Percentiles rank a stretch among this genome's conserved stretches.
phyloP scores from a whole-genome alignment of 164 flowering plant species.

The Magnolia changhungtana region DNA sequence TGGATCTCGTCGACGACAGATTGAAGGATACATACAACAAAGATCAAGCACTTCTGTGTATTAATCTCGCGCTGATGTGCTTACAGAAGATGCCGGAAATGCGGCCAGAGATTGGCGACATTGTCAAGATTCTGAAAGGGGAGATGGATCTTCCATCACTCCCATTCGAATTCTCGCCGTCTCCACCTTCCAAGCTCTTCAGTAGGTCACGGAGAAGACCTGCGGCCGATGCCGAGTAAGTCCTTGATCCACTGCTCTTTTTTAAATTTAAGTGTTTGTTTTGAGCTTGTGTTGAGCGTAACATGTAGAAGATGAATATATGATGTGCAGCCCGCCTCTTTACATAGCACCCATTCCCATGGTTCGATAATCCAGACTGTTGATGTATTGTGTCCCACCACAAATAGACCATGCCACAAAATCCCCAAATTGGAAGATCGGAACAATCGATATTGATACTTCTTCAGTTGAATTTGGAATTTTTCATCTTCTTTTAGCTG shows the following conservation, averaged over 20 bases:
- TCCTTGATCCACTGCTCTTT: background rate
- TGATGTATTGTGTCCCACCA: background rate
- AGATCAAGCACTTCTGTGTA: slow-evolving; percentile 72
- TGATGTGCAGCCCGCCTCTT: background rate
- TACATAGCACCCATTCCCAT: too few species aligned
- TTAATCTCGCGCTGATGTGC: slow-evolving; percentile 79
- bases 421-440: background rate
- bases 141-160: slow-evolving; percentile 73
- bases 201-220: slow-evolving; percentile 56
- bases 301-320: background rate
- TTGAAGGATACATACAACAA: slow-evolving; percentile 54
- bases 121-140: slow-evolving; percentile 78
- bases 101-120: slow-evolving; percentile 78
- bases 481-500: background rate
- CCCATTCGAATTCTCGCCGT: slow-evolving; percentile 84
- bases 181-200: slow-evolving; percentile 69
- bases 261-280: background rate
- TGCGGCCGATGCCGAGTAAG: slow-evolving; percentile 42
- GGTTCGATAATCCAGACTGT: too few species aligned
- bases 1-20: slow-evolving; percentile 82
- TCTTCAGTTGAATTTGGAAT: background rate
- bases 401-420: background rate
- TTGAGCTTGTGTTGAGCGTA: slow-evolving; percentile 7
- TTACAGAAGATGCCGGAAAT: slow-evolving; percentile 88
- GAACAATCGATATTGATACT: background rate